Conservation (phyloP, 495 filamentous ascomycete species). For the Cairneyella variabilis region DNA sequence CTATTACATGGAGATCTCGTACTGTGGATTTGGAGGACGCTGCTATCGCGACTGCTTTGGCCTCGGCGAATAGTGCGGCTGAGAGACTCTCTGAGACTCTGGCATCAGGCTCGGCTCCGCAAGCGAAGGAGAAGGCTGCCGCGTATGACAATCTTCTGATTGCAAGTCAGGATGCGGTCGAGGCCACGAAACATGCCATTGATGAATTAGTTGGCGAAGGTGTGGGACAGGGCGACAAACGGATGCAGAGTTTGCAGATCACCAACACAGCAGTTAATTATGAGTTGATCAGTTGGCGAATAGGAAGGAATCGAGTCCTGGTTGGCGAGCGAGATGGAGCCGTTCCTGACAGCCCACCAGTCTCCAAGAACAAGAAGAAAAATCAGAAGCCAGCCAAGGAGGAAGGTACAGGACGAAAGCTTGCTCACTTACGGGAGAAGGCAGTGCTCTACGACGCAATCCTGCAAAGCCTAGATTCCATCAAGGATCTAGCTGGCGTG, state of each 20-base stretch:
- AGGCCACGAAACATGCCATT: conserved; percentile 87
- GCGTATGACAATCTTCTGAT: conserved; percentile 90
- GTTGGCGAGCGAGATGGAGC: conserved; percentile 76
- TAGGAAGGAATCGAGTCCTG: conserved; percentile 87
- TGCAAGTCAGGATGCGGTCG: conserved; percentile 89
- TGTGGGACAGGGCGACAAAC: conserved; percentile 74
- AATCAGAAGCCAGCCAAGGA: conserved; percentile 35
- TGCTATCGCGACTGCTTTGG: conserved; percentile 74
- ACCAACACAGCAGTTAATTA: conserved; percentile 92
- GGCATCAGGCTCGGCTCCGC: conserved; percentile 50
- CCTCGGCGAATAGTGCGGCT: conserved; percentile 51
- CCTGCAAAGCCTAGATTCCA: conserved; percentile 81
- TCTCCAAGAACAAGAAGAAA: conserved; percentile 32
- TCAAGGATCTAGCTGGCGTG: conserved; percentile 85
- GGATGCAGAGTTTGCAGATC: conserved; percentile 91
- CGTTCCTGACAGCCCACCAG: conserved; percentile 42
- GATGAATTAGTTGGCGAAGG: conserved; percentile 83
- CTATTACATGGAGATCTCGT: conserved; percentile 84
- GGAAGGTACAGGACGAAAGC: conserved; percentile 59
- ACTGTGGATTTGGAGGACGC: conserved; percentile 88
- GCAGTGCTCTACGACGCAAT: conserved; percentile 92
- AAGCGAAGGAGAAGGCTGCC: conserved; percentile 59
- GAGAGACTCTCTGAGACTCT: conserved; percentile 56
- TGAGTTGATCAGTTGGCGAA: conserved; percentile 86
- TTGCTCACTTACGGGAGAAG: conserved; percentile 79